These are phyloP conservation scores for Hura crepitans DNA, from an alignment of 441 rosid species.

Conservation along the genomic window DNA sequence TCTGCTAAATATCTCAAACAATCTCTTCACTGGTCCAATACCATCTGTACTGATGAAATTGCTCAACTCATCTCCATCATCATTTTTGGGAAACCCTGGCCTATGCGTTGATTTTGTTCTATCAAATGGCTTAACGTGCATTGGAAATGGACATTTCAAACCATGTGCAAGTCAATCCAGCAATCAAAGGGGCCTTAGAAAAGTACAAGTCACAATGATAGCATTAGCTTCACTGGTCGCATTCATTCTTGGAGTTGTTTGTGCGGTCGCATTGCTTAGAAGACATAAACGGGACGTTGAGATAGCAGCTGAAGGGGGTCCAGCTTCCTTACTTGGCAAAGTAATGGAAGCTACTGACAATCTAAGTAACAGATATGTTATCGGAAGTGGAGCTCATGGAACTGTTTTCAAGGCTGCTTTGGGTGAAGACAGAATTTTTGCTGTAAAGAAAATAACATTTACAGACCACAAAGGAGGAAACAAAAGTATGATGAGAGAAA, in stretches of 20 bases:
- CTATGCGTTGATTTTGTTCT: slow-evolving; percentile 50
- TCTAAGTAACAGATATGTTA: slow-evolving; percentile 49
- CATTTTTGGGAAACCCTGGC: slow-evolving; percentile 52
- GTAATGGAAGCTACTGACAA: slow-evolving; percentile 67
- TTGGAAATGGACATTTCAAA: slow-evolving; percentile 28
- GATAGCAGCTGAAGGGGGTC: slow-evolving; percentile 42
- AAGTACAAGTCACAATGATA: slow-evolving; percentile 35
- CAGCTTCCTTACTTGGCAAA: slow-evolving; percentile 42
- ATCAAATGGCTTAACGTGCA: slow-evolving; percentile 24
- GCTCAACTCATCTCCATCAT: slow-evolving; percentile 41
- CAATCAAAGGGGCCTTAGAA: slow-evolving; percentile 30
- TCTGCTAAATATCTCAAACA: slow-evolving; percentile 51
- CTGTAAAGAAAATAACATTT: slow-evolving; percentile 55
- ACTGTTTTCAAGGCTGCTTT: slow-evolving; percentile 56
- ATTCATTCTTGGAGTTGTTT: slow-evolving; percentile 35
- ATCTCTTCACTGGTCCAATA: slow-evolving; percentile 64
- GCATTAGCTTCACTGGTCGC: slow-evolving; percentile 33
- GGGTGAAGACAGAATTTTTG: slow-evolving; percentile 41
- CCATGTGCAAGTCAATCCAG: slow-evolving; percentile 35
- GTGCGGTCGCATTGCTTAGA: slow-evolving; percentile 26
- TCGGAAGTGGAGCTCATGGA: slow-evolving; percentile 82
- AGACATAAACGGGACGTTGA: slow-evolving; percentile 31
- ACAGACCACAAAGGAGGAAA: slow-evolving; percentile 43
- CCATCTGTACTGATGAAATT: slow-evolving; percentile 42
- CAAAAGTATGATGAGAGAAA: slow-evolving; percentile 58